Conservation (phyloP, 768 basidiomycete species). For the Erythrobasidium yunnanense region DNA sequence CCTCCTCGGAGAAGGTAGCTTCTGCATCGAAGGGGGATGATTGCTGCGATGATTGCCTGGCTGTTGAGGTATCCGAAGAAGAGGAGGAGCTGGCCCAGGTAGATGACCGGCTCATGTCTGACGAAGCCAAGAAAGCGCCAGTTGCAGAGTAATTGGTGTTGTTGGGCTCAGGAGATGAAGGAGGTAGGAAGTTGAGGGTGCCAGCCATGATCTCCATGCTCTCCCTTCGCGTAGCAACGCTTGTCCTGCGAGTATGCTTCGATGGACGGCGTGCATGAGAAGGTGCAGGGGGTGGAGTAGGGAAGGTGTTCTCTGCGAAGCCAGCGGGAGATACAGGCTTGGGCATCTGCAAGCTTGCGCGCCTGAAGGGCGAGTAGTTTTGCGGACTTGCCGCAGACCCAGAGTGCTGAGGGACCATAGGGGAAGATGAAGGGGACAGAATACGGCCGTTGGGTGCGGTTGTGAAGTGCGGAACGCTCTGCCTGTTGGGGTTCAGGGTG, state of each 20-base stretch:
- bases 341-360: background rate
- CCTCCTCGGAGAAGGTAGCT: no score
- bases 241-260: conserved; percentile 72
- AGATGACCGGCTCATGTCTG: no score
- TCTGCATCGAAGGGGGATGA: no score
- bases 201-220: conserved; percentile 86
- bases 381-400: background rate
- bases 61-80: no score
- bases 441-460: background rate
- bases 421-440: background rate
- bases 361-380: background rate
- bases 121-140: no score
- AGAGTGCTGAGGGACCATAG: background rate
- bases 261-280: conserved; percentile 47
- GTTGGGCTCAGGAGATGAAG: conserved; percentile 19
- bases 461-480: background rate
- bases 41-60: no score
- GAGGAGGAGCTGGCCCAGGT: no score
- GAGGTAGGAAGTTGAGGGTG: conserved; percentile 2
- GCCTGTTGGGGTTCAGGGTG: background rate
- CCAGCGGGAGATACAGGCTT: background rate
- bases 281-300: conserved; percentile 3
- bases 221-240: conserved; percentile 78
- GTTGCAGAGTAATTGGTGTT: no score
- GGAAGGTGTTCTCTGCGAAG: background rate